Percentiles rank a stretch among this genome's conserved stretches.
Evolutionary conservation across 306 rosid species (phyloP).

Genomic region (Dalbergia cochinchinensis): DNA sequence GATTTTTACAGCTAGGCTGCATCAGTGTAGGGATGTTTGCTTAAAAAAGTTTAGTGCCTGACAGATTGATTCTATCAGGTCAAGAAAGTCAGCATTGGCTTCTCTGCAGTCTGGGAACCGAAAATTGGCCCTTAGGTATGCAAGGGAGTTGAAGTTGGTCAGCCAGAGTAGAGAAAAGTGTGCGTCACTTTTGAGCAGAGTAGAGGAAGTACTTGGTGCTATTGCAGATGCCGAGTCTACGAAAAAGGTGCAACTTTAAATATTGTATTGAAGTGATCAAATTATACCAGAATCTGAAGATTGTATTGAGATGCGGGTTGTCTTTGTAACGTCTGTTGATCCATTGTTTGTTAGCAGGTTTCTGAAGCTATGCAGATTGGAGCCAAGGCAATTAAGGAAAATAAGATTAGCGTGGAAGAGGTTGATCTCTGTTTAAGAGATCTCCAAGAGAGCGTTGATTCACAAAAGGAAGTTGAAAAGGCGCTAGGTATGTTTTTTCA

Average conservation of each 20-base stretch:
- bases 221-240: constrained; percentile 84
- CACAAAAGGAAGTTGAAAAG: constrained; percentile 78
- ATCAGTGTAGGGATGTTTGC: constrained; percentile 31
- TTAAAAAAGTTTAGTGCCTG: constrained; percentile 35
- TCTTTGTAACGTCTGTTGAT: constrained; percentile 33
- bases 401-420: constrained; percentile 72
- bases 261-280: not conserved
- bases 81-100: constrained; percentile 76
- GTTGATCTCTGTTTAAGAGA: constrained; percentile 76
- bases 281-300: constrained; percentile 28
- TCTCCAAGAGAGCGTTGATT: constrained; percentile 81
- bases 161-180: constrained; percentile 80
- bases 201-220: constrained; percentile 77
- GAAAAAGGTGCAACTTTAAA: constrained; percentile 64
- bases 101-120: constrained; percentile 78
- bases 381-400: constrained; percentile 81
- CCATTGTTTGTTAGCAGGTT: constrained; percentile 63
- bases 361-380: constrained; percentile 92
- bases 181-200: constrained; percentile 75
- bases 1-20: constrained; percentile 24
- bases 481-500: constrained; percentile 66
- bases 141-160: constrained; percentile 76
- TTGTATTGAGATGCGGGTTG: constrained; percentile 27
- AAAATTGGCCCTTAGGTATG: constrained; percentile 78
- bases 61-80: constrained; percentile 59